These are phyloP conservation scores for Postia placenta DNA, from an alignment of 768 basidiomycete genomes.

Conservation along the genomic window DNA sequence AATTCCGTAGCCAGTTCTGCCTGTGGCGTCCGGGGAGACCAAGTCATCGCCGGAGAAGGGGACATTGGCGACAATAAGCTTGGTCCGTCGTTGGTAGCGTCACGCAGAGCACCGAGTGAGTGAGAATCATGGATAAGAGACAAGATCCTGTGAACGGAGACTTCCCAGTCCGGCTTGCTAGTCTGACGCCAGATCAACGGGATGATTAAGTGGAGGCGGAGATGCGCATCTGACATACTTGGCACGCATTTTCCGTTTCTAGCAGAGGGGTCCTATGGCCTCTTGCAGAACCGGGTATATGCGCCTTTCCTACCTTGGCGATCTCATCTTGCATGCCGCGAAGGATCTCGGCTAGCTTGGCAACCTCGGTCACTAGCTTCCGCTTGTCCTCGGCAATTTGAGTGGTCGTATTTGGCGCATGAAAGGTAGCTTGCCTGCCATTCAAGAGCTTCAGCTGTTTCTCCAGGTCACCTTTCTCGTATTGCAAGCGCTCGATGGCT, in stretches of 20 bases:
- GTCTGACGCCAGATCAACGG: background rate
- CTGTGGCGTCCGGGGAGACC: background rate
- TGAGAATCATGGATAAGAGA: background rate
- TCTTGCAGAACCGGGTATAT: too few species aligned
- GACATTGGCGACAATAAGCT: background rate
- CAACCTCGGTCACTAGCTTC: background rate
- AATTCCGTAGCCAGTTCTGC: background rate
- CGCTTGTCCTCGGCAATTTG: background rate
- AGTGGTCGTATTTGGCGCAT: background rate
- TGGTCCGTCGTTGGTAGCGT: background rate
- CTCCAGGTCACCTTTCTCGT: slow-evolving; percentile 33
- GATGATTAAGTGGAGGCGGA: too few species aligned
- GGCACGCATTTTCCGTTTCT: background rate
- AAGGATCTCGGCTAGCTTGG: background rate
- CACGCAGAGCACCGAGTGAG: background rate
- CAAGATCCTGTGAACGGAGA: background rate
- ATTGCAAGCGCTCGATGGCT: slow-evolving; percentile 38
- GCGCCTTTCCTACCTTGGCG: background rate
- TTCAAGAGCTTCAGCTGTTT: slow-evolving; percentile 5
- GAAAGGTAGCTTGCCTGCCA: background rate
- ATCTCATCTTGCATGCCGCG: background rate
- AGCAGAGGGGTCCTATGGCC: too few species aligned
- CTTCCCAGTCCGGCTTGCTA: background rate
- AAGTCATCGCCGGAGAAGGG: background rate
- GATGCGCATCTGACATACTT: background rate